Conservation (phyloP, 2,329 filamentous ascomycete species). For the Ophiostoma novo-ulmi region DNA sequence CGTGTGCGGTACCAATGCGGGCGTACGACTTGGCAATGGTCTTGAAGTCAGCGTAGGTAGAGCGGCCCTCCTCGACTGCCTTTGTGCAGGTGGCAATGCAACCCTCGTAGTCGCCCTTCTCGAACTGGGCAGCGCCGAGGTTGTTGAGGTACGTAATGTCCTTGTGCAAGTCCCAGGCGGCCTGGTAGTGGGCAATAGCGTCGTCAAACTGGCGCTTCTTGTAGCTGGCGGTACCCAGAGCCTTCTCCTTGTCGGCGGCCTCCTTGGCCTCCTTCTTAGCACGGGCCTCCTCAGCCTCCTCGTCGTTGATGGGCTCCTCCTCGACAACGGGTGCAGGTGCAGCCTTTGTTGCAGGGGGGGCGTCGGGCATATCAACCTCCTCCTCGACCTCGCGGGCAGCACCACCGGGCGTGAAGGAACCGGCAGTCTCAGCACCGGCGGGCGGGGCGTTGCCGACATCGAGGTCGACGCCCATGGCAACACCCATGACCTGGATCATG, state of each 20-base stretch:
- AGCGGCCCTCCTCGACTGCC: conserved; percentile 84
- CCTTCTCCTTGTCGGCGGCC: conserved; percentile 91
- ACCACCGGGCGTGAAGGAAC: conserved; percentile 24
- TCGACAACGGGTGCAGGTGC: conserved; percentile 42
- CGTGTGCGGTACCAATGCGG: conserved; percentile 87
- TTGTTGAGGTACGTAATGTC: conserved; percentile 99
- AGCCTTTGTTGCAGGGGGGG: conserved; percentile 27
- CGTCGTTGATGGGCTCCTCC: conserved; percentile 43
- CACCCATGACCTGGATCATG: conserved; percentile 90
- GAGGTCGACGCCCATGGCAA: conserved; percentile 92
- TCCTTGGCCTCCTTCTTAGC: conserved; percentile 88
- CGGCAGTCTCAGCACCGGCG: conserved; percentile 30
- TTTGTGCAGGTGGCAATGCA: conserved; percentile 81
- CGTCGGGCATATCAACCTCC: conserved; percentile 75
- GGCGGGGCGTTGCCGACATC: conserved; percentile 46
- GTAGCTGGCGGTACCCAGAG: conserved; percentile 86
- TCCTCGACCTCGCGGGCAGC: conserved; percentile 46
- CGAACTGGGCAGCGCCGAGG: conserved; percentile 85
- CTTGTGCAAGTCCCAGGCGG: conserved; percentile 91
- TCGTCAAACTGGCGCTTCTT: conserved; percentile 97
- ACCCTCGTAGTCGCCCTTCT: conserved; percentile 90
- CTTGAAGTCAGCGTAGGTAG: conserved; percentile 94
- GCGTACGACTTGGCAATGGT: conserved; percentile 97
- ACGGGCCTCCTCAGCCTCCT: conserved; percentile 48
- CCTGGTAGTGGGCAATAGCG: conserved; percentile 88